A percentile compares a stretch with the other conserved stretches of the same genome.
Evolutionary conservation across 345 rosid species (phyloP).

Genomic region (Gossypium ekmanianum): DNA sequence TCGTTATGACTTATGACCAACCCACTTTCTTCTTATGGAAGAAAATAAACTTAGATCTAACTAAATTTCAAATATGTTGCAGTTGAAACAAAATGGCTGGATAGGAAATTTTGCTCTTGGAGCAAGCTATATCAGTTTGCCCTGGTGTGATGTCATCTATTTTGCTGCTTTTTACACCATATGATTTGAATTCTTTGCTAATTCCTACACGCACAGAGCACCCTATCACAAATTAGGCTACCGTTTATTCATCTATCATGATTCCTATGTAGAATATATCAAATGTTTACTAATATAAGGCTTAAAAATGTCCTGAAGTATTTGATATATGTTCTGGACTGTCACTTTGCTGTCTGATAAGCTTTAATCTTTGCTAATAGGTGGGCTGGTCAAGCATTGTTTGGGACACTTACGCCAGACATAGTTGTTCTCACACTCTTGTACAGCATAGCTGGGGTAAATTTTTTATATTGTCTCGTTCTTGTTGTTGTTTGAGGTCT

Average conservation of each 20-base stretch:
- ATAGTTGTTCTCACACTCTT: constrained; percentile 86
- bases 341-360: constrained; percentile 7
- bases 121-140: constrained; percentile 94
- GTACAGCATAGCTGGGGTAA: constrained; percentile 97
- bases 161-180: not conserved
- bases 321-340: constrained; percentile 1
- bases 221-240: not conserved
- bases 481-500: not conserved
- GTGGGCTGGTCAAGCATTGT: constrained; percentile 99
- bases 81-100: constrained; percentile 99
- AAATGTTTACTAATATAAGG: not conserved
- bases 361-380: constrained; percentile 34
- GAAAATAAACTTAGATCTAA: constrained; percentile 21
- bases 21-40: constrained; percentile 3
- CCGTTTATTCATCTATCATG: not conserved
- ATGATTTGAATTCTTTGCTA: constrained; percentile 1
- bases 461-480: constrained; percentile 11
- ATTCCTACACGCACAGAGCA: not conserved
- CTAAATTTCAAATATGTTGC: constrained; percentile 25
- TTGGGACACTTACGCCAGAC: constrained; percentile 93
- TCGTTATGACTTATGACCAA: constrained; percentile 8
- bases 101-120: constrained; percentile 94
- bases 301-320: not conserved
- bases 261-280: not conserved
- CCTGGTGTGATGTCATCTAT: constrained; percentile 52